These are phyloP conservation scores for Beta macrorhiza DNA, from an alignment of 179 eudicot genomes.

Conservation along the genomic window DNA sequence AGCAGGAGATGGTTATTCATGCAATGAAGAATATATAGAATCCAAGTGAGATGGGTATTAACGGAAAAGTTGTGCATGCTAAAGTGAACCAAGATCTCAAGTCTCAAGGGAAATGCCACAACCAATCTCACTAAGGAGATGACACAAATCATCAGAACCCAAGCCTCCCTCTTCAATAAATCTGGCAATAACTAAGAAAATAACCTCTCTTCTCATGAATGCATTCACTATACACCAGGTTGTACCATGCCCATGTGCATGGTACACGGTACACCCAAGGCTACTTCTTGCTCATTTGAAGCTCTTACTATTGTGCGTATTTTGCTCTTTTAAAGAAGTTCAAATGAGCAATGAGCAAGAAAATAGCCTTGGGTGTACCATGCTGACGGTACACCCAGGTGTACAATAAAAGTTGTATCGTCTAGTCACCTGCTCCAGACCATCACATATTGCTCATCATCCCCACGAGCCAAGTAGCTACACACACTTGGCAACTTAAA, in stretches of 20 bases:
- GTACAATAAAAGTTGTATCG: too few species aligned
- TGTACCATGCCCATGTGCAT: too few species aligned
- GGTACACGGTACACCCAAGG: too few species aligned
- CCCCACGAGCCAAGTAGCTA: background rate
- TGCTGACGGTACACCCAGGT: too few species aligned
- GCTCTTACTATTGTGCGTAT: too few species aligned
- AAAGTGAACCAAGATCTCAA: background rate
- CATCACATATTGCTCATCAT: background rate
- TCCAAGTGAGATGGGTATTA: background rate
- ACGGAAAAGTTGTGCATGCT: background rate
- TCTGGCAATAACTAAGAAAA: background rate
- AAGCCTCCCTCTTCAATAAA: background rate
- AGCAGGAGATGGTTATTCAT: background rate
- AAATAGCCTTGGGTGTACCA: too few species aligned
- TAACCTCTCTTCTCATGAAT: background rate
- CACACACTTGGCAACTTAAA: background rate
- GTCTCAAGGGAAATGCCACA: background rate
- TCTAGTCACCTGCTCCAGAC: background rate
- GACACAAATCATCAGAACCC: background rate
- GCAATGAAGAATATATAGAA: background rate
- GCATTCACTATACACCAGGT: too few species aligned
- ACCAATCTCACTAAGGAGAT: background rate
- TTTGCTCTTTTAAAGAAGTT: too few species aligned
- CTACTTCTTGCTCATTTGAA: too few species aligned
- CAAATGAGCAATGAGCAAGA: too few species aligned